Percentiles rank a stretch among this genome's conserved stretches.
phyloP scores from a whole-genome alignment of 352 stramenopile genomes.

The Elongisporangium undulatum region DNA sequence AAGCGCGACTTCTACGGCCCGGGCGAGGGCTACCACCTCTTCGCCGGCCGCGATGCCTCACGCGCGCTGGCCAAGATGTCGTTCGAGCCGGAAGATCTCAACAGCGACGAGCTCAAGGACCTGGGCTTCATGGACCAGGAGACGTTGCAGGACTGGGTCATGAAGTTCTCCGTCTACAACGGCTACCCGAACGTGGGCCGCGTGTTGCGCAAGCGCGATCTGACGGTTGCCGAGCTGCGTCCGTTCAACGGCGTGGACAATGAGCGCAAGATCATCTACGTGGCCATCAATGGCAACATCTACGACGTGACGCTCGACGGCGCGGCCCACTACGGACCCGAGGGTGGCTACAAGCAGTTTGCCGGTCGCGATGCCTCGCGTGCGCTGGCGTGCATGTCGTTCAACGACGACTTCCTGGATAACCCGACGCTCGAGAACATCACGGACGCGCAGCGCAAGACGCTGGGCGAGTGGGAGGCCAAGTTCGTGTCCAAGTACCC shows the following conservation, averaged over 20 bases:
- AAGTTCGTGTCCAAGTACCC: conserved; percentile 96
- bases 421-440: conserved; percentile 91
- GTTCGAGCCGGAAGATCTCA: conserved; percentile 92
- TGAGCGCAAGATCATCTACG: conserved; percentile 90
- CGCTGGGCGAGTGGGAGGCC: conserved; percentile 95
- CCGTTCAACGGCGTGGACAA: conserved; percentile 78
- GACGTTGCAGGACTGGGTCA: conserved; percentile 90
- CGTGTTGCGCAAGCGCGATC: conserved; percentile 70
- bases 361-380: conserved; percentile 93
- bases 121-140: conserved; percentile 83
- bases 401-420: conserved; percentile 91
- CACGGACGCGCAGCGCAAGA: conserved; percentile 89
- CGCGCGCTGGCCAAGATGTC: conserved; percentile 95
- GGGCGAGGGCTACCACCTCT: conserved; percentile 94
- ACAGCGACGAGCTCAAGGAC: conserved; percentile 75
- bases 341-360: conserved; percentile 94
- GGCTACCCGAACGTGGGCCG: conserved; percentile 94
- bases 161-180: conserved; percentile 96
- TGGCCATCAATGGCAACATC: conserved; percentile 92
- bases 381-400: conserved; percentile 96
- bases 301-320: conserved; percentile 97
- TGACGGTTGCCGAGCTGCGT: conserved; percentile 85
- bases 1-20: conserved; percentile 96
- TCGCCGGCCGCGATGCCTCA: conserved; percentile 94
- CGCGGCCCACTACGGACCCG: conserved; percentile 91